phyloP scores from a whole-genome alignment of 2,329 filamentous ascomycete species.

The Colletotrichum neosansevieriae region DNA sequence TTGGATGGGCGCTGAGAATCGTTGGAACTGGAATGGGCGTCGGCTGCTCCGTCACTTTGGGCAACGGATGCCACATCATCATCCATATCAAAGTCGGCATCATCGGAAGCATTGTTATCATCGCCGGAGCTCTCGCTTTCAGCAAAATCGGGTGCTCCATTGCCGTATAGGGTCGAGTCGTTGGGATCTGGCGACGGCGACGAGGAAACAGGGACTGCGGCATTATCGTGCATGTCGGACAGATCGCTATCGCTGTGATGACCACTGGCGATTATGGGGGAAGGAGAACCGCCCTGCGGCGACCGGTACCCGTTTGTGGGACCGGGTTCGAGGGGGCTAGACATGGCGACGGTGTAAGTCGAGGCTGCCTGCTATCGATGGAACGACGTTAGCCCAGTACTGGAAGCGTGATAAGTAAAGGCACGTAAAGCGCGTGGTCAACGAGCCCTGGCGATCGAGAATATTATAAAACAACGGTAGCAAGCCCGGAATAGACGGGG shows the following conservation, averaged over 20 bases:
- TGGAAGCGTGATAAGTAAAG: constrained; percentile 8
- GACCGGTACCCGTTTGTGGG: constrained; percentile 76
- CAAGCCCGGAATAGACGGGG: constrained; percentile 55
- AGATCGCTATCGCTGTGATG: constrained; percentile 79
- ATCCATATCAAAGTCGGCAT: constrained; percentile 82
- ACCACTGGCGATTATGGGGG: constrained; percentile 53
- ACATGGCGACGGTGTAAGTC: constrained; percentile 73
- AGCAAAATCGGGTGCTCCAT: constrained; percentile 56
- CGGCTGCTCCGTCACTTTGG: constrained; percentile 60
- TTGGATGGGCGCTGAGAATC: constrained; percentile 78
- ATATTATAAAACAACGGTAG: constrained; percentile 48
- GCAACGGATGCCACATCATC: constrained; percentile 57
- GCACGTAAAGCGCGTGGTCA: constrained; percentile 56
- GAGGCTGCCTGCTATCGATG: constrained; percentile 63
- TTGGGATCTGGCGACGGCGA: constrained; percentile 58
- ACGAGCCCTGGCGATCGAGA: constrained; percentile 51
- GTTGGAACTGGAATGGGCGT: constrained; percentile 75
- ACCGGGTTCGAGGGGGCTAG: constrained; percentile 70
- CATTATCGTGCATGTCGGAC: constrained; percentile 76
- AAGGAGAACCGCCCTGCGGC: constrained; percentile 62
- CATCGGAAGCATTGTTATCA: constrained; percentile 69
- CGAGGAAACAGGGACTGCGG: constrained; percentile 60
- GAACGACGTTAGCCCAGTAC: constrained; percentile 52
- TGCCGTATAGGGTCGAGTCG: constrained; percentile 54
- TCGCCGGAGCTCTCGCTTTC: constrained; percentile 62